Conservation (phyloP, 768 basidiomycete species). For the Amanita pallidorosea region DNA sequence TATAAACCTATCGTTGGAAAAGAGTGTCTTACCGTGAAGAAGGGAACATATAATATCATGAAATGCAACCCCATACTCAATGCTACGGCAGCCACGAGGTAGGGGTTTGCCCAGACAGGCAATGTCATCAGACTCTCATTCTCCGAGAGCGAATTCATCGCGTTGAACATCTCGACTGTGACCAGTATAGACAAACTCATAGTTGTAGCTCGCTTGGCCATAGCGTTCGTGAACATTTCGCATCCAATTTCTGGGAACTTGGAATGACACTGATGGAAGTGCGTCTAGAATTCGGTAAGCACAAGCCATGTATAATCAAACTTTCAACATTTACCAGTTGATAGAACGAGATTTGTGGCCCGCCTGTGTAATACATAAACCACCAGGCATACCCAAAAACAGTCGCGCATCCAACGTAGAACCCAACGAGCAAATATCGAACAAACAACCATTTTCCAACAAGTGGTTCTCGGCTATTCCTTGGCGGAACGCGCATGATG, state of each 20-base stretch:
- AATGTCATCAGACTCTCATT: conserved; percentile 86
- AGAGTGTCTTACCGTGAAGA: conserved; percentile 68
- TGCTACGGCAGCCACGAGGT: conserved; percentile 79
- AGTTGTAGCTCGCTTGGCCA: conserved; percentile 84
- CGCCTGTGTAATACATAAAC: conserved; percentile 86
- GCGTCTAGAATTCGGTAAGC: conserved; percentile 46
- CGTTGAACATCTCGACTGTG: conserved; percentile 95
- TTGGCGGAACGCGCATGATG: conserved; percentile 92
- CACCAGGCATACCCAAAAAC: conserved; percentile 99
- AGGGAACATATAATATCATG: conserved; percentile 93
- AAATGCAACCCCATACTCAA: conserved; percentile 91
- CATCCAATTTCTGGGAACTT: conserved; percentile 89
- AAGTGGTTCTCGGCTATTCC: conserved; percentile 84
- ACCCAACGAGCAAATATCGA: conserved; percentile 88
- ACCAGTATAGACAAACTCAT: conserved; percentile 96
- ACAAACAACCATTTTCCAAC: conserved; percentile 92
- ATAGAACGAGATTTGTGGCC: conserved; percentile 88
- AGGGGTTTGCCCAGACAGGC: conserved; percentile 92
- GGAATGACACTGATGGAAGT: conserved; percentile 87
- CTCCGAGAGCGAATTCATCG: conserved; percentile 96
- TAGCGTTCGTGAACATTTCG: conserved; percentile 86
- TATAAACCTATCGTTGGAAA: conserved; percentile 1
- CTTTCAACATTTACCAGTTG: conserved; percentile 60
- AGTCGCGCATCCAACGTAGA: conserved; percentile 90
- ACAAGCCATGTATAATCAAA: not conserved